Evolutionary conservation across 345 rosid species (phyloP).

Genomic region (Acer yangbiense): DNA sequence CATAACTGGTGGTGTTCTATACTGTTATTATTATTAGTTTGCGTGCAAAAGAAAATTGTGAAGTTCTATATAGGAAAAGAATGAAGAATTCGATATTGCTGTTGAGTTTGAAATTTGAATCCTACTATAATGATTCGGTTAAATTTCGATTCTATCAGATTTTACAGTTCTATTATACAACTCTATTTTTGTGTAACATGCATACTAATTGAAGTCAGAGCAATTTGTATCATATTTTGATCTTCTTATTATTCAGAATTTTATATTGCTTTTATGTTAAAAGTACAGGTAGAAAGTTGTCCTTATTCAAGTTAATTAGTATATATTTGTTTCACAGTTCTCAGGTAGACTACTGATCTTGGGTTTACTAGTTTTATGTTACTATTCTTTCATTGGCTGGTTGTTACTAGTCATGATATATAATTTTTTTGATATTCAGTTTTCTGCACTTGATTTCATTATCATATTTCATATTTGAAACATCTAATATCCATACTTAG

Average conservation of each 20-base stretch:
- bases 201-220: neutral
- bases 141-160: neutral
- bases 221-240: neutral
- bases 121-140: neutral
- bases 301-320: no score
- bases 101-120: neutral
- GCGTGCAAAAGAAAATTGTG: neutral
- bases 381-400: neutral
- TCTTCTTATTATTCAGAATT: no score
- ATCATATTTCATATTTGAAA: neutral
- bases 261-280: no score
- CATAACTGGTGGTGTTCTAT: neutral
- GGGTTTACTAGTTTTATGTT: neutral
- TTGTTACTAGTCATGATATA: neutral
- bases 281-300: no score
- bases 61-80: neutral
- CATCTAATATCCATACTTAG: neutral
- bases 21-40: neutral
- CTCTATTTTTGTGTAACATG: neutral
- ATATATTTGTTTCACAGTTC: no score
- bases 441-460: neutral
- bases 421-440: neutral
- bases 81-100: neutral
- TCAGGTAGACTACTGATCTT: neutral
- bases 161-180: neutral